Evolutionary conservation across 495 filamentous ascomycete genomes (phyloP), one percentile per base, ranked within the genome.

Genomic region (Usnea hakonensis): DNA sequence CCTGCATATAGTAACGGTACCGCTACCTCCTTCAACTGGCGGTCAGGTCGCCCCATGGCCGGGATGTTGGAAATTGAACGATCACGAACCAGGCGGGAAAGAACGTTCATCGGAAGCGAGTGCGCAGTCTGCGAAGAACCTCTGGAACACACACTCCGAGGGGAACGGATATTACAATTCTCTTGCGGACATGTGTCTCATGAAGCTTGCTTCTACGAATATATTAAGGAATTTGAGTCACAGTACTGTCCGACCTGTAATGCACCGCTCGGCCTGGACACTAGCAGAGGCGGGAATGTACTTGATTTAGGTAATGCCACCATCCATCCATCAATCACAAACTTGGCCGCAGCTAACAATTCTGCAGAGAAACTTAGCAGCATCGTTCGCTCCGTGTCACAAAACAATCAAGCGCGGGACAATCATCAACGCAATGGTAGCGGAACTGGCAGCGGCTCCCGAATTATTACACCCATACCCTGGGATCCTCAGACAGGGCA

Each of bases 181-280:
- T 95, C 94, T 32, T 99, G 94, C 74, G 81, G 85, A 14, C 94
- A 99, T 72, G 95, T 99, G 38, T 90, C 93, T 19, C 94, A 99
- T 70, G 94, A 97, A 72, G 95, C 95, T 23, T 99, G 94, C 75
- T 99, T 99, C 73, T 99, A 97, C 75, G 95, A 99, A 75, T 97
- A 91, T 70, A 94, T 99, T 67, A 89, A 90, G 64, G 93, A 96
- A 72, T 89, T 90, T 64, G 95, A 99, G 65, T 90, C 90, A 44
- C 91, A 99, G 68, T 91, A 88, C 72, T 99, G 94, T 74, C 94
- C 94, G 41, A 88, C 90, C 64, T 99, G 94, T 74, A 90, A 96
- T 80, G 89, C 90, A 61, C 91, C 95, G 38, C 75, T 99, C 30
- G 91, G 92, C 35, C 76, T 99, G 54, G 94, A 99, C 75, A 95